phyloP scores from a whole-genome alignment of 1,284 basidiomycete genomes.

The Coniferiporia weirii region DNA sequence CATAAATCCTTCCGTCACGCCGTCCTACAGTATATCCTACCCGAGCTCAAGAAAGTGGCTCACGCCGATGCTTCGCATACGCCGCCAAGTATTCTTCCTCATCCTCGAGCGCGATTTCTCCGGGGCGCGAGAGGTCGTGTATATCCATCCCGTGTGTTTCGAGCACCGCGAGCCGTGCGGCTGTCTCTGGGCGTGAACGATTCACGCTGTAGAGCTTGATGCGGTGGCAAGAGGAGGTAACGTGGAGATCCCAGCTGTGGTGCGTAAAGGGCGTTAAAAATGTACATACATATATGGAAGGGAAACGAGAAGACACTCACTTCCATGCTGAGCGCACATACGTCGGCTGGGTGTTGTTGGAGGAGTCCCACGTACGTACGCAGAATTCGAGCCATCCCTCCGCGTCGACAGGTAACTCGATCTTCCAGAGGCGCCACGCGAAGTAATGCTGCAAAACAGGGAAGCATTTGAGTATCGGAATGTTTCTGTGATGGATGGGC shows the following conservation, averaged over 20 bases:
- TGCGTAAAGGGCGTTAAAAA: background rate
- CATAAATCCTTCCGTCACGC: too few species aligned
- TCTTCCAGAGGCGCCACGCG: conserved; percentile 51
- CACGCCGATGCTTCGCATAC: conserved; percentile 33
- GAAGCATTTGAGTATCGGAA: background rate
- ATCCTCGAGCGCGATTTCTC: conserved; percentile 37
- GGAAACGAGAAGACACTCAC: conserved; percentile 28
- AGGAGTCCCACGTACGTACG: conserved; percentile 54
- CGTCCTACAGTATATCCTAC: too few species aligned
- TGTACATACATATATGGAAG: background rate
- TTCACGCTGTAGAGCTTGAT: conserved; percentile 54
- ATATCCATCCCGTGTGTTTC: conserved; percentile 32
- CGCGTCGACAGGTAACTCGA: conserved; percentile 47
- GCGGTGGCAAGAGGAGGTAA: conserved; percentile 49
- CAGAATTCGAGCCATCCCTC: conserved; percentile 57
- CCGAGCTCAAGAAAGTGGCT: conserved; percentile 23
- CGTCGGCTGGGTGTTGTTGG: conserved; percentile 54
- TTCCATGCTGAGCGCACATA: conserved; percentile 53
- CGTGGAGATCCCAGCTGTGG: conserved; percentile 49
- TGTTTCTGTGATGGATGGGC: background rate
- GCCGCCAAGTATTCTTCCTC: conserved; percentile 34
- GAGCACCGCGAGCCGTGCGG: conserved; percentile 36
- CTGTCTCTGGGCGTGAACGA: conserved; percentile 37
- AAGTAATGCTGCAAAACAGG: conserved; percentile 39
- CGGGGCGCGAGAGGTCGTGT: conserved; percentile 31